A percentile compares a stretch with the other conserved stretches of the same genome.
phyloP scores from a whole-genome alignment of 257 asterid species.

The Penstemon davidsonii region DNA sequence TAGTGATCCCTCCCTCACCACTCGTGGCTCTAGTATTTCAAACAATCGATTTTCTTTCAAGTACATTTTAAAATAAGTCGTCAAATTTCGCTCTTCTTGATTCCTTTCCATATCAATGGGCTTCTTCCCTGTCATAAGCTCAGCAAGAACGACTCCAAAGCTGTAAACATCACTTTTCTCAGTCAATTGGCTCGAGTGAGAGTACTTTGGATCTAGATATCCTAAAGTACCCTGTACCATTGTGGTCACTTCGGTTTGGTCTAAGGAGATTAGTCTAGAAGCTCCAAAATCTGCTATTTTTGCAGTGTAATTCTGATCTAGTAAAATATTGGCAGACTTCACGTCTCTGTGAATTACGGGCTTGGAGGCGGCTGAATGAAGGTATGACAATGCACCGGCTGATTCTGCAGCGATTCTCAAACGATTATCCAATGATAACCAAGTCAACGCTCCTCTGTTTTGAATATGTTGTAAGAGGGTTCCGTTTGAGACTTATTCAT shows the following conservation, averaged over 20 bases:
- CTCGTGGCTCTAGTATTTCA: neutral
- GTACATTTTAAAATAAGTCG: conserved; percentile 44
- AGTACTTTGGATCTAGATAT: no score
- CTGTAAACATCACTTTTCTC: no score
- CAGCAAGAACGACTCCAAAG: no score
- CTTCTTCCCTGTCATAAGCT: no score
- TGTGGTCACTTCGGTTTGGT: no score
- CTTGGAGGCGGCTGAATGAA: conserved; percentile 64
- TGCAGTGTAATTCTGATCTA: conserved; percentile 58
- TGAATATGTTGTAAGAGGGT: conserved; percentile 65
- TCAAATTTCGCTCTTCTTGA: conserved; percentile 20
- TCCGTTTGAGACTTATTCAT: conserved; percentile 64
- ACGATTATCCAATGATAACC: conserved; percentile 69
- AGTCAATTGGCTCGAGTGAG: no score
- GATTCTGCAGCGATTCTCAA: conserved; percentile 68
- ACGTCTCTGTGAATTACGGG: conserved; percentile 81
- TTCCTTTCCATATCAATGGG: no score
- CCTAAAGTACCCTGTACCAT: no score
- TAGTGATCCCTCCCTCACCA: conserved; percentile 56
- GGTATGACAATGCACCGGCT: conserved; percentile 68
- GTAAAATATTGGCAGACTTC: conserved; percentile 67
- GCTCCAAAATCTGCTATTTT: conserved; percentile 87
- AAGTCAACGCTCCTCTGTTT: conserved; percentile 28
- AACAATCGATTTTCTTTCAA: conserved; percentile 28
- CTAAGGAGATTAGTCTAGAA: conserved; percentile 56